phyloP scores from a whole-genome alignment of 179 eudicot species.

The Drosera spatulata region DNA sequence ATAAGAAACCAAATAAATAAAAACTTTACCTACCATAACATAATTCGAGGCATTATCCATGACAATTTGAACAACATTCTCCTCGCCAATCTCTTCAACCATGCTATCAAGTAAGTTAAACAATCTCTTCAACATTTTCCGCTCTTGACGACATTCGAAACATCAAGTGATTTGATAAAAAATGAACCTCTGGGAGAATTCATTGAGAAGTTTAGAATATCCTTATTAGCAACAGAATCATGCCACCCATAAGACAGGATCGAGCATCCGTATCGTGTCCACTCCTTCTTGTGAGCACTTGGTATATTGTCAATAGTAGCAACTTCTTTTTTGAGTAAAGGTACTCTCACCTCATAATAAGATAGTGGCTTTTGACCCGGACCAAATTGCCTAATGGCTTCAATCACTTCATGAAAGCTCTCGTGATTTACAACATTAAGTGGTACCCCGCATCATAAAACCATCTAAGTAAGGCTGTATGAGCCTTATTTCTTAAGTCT shows the following conservation, averaged over 20 bases:
- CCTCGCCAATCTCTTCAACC: not conserved
- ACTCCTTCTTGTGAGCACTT: constrained; percentile 12
- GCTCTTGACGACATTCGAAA: not conserved
- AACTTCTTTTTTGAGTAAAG: constrained; percentile 8
- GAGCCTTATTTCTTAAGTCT: constrained; percentile 6
- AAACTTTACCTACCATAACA: not conserved
- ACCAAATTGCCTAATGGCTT: constrained; percentile 8
- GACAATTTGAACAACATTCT: constrained; percentile 6
- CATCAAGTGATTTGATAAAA: not conserved
- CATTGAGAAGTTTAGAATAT: not conserved
- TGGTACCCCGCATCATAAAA: constrained; percentile 7
- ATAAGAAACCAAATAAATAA: not conserved
- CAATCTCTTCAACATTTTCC: not conserved
- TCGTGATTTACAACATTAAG: constrained; percentile 4
- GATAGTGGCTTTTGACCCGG: constrained; percentile 9
- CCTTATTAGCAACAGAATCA: not conserved
- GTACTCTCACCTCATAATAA: constrained; percentile 10
- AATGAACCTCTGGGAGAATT: constrained; percentile 3
- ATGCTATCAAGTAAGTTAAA: not conserved
- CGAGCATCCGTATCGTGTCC: constrained; percentile 12
- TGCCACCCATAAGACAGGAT: constrained; percentile 18
- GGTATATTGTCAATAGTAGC: not conserved
- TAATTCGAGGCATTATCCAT: not conserved
- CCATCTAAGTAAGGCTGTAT: constrained; percentile 6
- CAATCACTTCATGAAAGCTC: constrained; percentile 3